These are phyloP conservation scores for Kokia cookei DNA, from an alignment of 441 rosid species.

Conservation along the genomic window DNA sequence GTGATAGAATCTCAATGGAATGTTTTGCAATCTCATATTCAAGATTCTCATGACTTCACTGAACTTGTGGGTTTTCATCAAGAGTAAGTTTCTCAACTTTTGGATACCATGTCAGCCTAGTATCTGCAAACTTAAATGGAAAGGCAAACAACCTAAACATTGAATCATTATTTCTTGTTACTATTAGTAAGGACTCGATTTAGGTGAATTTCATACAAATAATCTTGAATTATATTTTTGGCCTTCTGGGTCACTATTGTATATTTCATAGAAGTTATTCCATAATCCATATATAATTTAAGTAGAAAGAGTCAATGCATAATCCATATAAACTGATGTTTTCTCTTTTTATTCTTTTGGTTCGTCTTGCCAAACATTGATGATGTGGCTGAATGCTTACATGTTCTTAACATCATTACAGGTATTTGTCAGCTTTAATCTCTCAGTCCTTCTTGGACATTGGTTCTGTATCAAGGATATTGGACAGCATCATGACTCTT, in stretches of 20 bases:
- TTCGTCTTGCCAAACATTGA: background rate
- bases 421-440: constrained; percentile 90
- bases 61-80: constrained; percentile 97
- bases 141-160: background rate
- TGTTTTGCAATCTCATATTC: constrained; percentile 78
- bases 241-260: background rate
- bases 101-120: background rate
- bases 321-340: background rate
- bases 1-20: constrained; percentile 99
- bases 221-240: background rate
- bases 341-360: background rate
- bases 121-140: background rate
- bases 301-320: background rate
- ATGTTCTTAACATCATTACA: constrained; percentile 21
- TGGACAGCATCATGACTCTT: constrained; percentile 93
- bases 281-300: background rate
- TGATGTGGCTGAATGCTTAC: constrained; percentile 4
- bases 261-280: background rate
- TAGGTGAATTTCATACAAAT: background rate
- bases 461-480: constrained; percentile 92
- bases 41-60: constrained; percentile 86
- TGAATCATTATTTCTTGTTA: background rate
- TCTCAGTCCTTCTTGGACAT: constrained; percentile 96
- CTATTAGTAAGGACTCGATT: background rate
- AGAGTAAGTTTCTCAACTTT: constrained; percentile 41